Base-by-base conservation (phyloP, 108 stramenopile genomes). In the Cyclotella choctawhatcheeana region DNA sequence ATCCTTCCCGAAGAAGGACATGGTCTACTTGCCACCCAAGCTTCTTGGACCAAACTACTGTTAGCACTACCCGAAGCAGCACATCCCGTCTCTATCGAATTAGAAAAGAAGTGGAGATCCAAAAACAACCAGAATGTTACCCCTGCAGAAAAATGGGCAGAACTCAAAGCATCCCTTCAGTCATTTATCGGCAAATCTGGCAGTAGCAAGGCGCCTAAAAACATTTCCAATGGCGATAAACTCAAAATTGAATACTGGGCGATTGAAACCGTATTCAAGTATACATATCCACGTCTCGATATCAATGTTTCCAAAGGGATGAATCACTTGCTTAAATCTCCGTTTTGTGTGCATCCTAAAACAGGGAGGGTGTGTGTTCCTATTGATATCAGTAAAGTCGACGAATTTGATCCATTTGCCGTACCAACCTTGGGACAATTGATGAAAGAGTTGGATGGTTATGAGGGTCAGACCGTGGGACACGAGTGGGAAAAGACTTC, bases 331-430 rank as follows among this genome's bases (percentile, higher is more conserved):
- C 89, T 99, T 61, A 99, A 99, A 66, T 85, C 82, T 73, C 99
- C 99, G 20, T 99, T 99, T 79, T 97, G 96, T 62, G 96, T 98
- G 12, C 99, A 99, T 85, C 99, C 99, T 45, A 99, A 99, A 74
- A 96, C 97, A 5, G 93, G 98, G 24, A 83, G 98, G 24, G 99
- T 99, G 7, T 99, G 99, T 83, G 97, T 99, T 14, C 99, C 99
- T 7, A 94, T 99, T 62, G 75, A 88, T 22, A 77, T 74, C 21
- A 33, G 55, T 16, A 83, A 82, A 22, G 53, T 91, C 34, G 85
- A 83, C 17, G 51, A 24, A 14, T 99, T 99, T 79, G 85, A 96
- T 85, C 95, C 97, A 0, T 92, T 94, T 70, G 34, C 59, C 3
- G 97, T 98, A 13, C 96, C 96, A 13, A 96, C 93, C 16, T 67